Conservation (phyloP, 306 rosid genomes). For the Fagus sylvatica region DNA sequence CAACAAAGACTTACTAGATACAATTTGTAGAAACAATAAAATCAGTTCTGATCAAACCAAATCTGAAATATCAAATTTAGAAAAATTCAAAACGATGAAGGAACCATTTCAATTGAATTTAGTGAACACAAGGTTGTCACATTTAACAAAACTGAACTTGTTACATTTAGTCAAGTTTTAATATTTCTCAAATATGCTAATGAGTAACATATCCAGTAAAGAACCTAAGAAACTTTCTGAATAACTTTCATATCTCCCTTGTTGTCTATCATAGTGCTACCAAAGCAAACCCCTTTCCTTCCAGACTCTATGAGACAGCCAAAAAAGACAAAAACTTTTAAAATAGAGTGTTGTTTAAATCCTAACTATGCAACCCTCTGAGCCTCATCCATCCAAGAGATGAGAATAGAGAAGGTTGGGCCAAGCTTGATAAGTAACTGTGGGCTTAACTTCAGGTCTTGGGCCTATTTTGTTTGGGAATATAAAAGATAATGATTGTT, state of each 20-base stretch:
- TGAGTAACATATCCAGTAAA: background rate
- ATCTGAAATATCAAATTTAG: background rate
- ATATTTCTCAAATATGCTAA: no score
- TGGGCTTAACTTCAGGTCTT: no score
- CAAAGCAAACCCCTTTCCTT: background rate
- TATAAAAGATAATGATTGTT: no score
- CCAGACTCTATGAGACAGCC: background rate
- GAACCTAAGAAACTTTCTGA: background rate
- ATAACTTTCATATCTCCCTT: background rate
- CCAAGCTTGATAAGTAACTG: no score
- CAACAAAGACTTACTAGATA: background rate
- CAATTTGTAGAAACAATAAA: no score
- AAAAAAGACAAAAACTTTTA: background rate
- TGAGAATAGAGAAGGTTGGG: no score
- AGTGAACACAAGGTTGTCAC: background rate
- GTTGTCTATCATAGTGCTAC: background rate
- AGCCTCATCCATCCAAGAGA: background rate
- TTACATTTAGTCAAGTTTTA: background rate
- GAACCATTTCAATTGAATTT: background rate
- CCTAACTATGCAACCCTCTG: background rate
- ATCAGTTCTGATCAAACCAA: background rate
- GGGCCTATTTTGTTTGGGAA: no score
- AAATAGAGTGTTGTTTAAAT: background rate
- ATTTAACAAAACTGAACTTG: background rate
- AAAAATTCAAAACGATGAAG: background rate